Conservation (phyloP, 2,329 filamentous ascomycete genomes). For the Ceratocystis smalleyi region DNA sequence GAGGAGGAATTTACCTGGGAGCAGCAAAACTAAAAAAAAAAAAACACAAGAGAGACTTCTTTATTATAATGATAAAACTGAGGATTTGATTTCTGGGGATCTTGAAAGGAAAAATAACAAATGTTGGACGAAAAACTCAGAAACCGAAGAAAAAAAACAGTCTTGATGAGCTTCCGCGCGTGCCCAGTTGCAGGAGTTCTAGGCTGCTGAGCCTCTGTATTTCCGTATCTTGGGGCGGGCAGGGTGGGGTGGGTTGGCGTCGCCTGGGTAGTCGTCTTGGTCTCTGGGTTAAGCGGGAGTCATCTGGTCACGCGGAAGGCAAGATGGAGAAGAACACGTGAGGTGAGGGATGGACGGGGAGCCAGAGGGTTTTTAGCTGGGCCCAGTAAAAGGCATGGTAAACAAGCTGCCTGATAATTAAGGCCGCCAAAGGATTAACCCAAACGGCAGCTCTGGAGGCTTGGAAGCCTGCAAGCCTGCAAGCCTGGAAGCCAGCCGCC, state of each 20-base stretch:
- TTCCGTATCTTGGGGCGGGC: background rate
- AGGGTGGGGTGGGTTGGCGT: background rate
- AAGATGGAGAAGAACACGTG: conserved; percentile 28
- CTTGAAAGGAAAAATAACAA: background rate
- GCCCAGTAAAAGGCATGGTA: background rate
- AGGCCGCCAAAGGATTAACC: too few species aligned
- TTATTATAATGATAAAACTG: background rate
- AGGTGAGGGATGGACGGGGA: conserved; percentile 23
- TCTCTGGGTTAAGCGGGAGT: conserved; percentile 13
- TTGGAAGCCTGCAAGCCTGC: too few species aligned
- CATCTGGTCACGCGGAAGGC: conserved; percentile 26
- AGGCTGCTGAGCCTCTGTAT: conserved; percentile 6
- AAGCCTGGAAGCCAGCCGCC: too few species aligned
- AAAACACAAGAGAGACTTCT: background rate
- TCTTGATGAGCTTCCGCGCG: background rate
- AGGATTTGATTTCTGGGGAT: background rate
- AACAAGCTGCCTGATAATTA: background rate
- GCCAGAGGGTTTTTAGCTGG: conserved; percentile 12
- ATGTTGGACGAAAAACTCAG: background rate
- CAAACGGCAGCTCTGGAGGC: too few species aligned
- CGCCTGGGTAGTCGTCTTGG: conserved; percentile 3
- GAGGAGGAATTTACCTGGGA: background rate
- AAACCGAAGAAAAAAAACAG: background rate
- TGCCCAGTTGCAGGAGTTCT: background rate
- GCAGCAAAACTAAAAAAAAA: background rate